These are phyloP conservation scores for Bathelium albidoporum DNA, from an alignment of 495 filamentous ascomycete genomes.

Conservation along the genomic window DNA sequence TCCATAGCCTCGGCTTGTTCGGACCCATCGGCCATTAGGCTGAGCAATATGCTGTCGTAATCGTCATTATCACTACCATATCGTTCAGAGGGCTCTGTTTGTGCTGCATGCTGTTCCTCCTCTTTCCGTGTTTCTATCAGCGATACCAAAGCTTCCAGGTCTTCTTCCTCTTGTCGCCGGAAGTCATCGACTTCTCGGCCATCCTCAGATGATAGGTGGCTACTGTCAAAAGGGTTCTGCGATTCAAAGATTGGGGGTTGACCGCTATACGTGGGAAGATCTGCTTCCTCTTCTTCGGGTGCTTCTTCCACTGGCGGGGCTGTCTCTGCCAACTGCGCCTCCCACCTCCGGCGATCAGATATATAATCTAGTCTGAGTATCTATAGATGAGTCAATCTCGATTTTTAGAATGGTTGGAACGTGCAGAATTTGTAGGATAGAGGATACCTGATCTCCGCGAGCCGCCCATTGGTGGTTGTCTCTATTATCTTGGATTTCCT, in stretches of 20 bases:
- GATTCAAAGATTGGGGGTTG: slow-evolving; percentile 19
- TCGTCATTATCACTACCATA: slow-evolving; percentile 41
- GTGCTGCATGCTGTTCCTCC: slow-evolving; percentile 17
- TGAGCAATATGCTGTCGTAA: slow-evolving; percentile 51
- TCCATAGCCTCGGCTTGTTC: slow-evolving; percentile 15
- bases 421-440: neutral
- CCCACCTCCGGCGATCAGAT: slow-evolving; percentile 37
- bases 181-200: slow-evolving; percentile 36
- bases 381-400: slow-evolving; percentile 19
- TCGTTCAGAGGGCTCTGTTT: slow-evolving; percentile 11
- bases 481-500: slow-evolving; percentile 60
- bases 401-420: slow-evolving; percentile 11
- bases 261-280: slow-evolving; percentile 19
- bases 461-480: slow-evolving; percentile 56
- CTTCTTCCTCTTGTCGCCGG: slow-evolving; percentile 44
- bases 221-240: slow-evolving; percentile 21
- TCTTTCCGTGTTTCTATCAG: slow-evolving; percentile 28
- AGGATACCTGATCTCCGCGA: slow-evolving; percentile 64
- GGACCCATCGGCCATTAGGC: slow-evolving; percentile 25
- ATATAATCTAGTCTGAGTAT: slow-evolving; percentile 40
- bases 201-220: slow-evolving; percentile 33
- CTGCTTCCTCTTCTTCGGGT: slow-evolving; percentile 41
- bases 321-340: slow-evolving; percentile 31
- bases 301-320: slow-evolving; percentile 18
- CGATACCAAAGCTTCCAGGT: slow-evolving; percentile 48